Evolutionary conservation across 208 protist species (phyloP).

Genomic region (Angomonas ambiguus): DNA sequence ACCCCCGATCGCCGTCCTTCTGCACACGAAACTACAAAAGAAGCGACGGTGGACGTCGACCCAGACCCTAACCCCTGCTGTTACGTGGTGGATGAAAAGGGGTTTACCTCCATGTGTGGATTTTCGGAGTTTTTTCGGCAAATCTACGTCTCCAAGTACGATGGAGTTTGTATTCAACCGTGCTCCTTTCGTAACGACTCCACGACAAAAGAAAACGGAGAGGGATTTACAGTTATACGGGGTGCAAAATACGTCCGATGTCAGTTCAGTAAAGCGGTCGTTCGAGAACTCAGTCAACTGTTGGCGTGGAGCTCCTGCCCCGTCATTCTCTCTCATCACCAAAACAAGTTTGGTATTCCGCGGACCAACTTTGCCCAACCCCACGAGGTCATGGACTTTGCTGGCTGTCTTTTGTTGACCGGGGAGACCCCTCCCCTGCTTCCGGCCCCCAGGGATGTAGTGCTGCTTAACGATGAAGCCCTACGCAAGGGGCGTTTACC

Average conservation of each 20-base stretch:
- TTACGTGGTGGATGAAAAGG: no score
- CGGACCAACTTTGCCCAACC: not conserved
- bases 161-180: no score
- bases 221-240: no score
- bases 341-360: not conserved
- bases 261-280: not conserved
- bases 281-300: not conserved
- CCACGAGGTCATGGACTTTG: not conserved
- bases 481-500: not conserved
- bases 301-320: not conserved
- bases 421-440: not conserved
- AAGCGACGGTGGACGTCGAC: no score
- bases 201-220: no score
- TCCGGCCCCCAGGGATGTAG: not conserved
- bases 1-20: no score
- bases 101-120: no score
- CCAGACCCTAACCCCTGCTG: no score
- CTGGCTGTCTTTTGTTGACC: not conserved
- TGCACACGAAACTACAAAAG: no score
- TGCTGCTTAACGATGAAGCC: not conserved
- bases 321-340: not conserved
- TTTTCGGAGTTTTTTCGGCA: no score
- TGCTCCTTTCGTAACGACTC: no score
- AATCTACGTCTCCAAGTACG: no score
- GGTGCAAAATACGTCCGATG: not conserved